Evolutionary conservation across 2,329 filamentous ascomycete species (phyloP), one percentile per base, ranked within the genome.

Genomic region (Westerdykella sp.): DNA sequence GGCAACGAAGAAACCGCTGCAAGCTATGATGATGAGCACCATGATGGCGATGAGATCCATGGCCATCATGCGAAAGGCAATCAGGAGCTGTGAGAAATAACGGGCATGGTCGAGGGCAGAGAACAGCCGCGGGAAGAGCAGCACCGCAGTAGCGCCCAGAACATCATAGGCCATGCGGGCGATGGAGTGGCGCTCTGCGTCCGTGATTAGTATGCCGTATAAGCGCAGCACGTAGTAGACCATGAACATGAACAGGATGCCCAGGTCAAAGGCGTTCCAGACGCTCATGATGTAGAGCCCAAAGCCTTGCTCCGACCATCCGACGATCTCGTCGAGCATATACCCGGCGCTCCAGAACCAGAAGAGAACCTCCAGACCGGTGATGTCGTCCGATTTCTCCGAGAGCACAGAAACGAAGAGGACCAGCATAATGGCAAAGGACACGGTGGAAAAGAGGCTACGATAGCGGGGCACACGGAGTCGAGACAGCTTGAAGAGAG

Each of bases 331-430:
- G 59, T 96, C 91, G 25, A 96, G 79, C 88, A 96, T 95, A 67
- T 94, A 96, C 1, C 91, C 91, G 21, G 88, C 87, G 61, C 88
- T 95, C 90, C 91, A 97, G 66, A 96, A 87, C 91, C 91, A 97
- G 68, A 97, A 96, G 11, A 95, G 66, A 13, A 96, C 73, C 65
- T 97, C 91, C 9, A 96, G 72, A 0, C 79, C 79, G 1, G 88
- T 95, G 57, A 97, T 95, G 41, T 83, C 77, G 42, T 83, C 77
- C 2, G 87, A 91, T 46, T 87, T 79, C 59, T 86, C 73, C 10
- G 79, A 72, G 3, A 96, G 76, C 9, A 97, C 89, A 9, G 88
- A 84, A 14, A 96, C 72, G 63, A 95, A 96, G 10, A 96, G 75
- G 12, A 81, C 84, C 32, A 96, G 83, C 61, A 97, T 75, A 37